Conservation (phyloP, 768 basidiomycete genomes). For the Amanita polypyramis region DNA sequence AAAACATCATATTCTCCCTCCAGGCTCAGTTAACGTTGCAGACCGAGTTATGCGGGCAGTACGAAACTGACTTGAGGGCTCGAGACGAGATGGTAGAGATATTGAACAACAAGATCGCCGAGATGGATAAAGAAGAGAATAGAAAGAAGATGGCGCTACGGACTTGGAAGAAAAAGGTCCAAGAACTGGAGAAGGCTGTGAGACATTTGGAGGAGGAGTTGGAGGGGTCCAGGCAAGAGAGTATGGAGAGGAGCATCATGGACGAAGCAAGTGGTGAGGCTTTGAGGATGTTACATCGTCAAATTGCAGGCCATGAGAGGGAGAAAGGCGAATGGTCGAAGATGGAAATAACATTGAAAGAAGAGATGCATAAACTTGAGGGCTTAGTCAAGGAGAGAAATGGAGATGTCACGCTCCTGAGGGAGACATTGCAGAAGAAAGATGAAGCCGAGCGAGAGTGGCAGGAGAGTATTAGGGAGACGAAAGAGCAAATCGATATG, state of each 20-base stretch:
- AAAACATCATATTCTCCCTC: conserved; percentile 59
- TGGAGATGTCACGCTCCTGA: conserved; percentile 33
- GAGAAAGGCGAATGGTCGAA: conserved; percentile 43
- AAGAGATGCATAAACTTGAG: conserved; percentile 40
- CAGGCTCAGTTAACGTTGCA: conserved; percentile 70
- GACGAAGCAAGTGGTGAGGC: conserved; percentile 74
- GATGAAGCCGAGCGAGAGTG: conserved; percentile 47
- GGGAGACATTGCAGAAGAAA: conserved; percentile 31
- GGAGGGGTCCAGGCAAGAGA: conserved; percentile 74
- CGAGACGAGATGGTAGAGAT: conserved; percentile 63
- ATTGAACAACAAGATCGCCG: conserved; percentile 41
- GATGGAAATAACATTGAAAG: conserved; percentile 30
- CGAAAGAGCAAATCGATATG: conserved; percentile 51
- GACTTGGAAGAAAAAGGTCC: conserved; percentile 69
- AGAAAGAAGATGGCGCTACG: conserved; percentile 44
- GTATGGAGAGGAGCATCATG: conserved; percentile 74
- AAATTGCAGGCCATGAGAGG: conserved; percentile 66
- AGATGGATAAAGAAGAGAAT: conserved; percentile 51
- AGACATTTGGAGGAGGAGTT: conserved; percentile 76
- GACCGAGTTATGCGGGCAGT: conserved; percentile 66
- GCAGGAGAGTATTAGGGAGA: conserved; percentile 40
- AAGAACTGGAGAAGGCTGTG: conserved; percentile 60
- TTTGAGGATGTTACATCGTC: conserved; percentile 67
- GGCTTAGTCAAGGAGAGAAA: conserved; percentile 33
- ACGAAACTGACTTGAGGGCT: conserved; percentile 62